Base-by-base conservation (phyloP, 352 stramenopile species). In the Halophytophthora polymorphica region DNA sequence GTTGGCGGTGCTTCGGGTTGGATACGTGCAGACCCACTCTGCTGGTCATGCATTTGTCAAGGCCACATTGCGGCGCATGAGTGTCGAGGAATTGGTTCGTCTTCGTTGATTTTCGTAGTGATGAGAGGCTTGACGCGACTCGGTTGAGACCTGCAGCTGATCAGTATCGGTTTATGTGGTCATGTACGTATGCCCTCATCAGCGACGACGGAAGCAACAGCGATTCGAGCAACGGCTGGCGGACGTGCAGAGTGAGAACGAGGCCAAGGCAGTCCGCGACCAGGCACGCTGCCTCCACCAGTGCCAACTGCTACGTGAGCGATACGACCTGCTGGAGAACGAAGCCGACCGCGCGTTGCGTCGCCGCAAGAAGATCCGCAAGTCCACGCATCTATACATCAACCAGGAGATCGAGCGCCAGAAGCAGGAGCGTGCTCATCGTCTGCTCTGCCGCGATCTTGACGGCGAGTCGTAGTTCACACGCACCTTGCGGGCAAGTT, bases 51-150 rank as follows among this genome's bases (percentile, higher is more conserved):
- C 45, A 2, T 70, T 88, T 11, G 70, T 86, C 6, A 55, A 55
- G 21, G 55, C 69, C 11, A 66, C 71, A 13, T 48, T 69, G 2
- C 44, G 38, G n/a, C 59, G 53, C 18, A 73, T 77, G 19, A 81
- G 71, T 28, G 72, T 86, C 29, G 69, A 84, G n/a, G 72, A 86
- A 23, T 46, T 86, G 41, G 77, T 86, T 63, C 28, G 66, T 58
- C 25, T 52, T 1, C 6, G 37, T 33, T 28, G 37, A 14, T 49
- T 25, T 5, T 18, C 50, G 8, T 47, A 25, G 7, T 33, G 33
- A 5, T 43, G 5, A 44, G 19, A 6, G 14, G 2, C 11, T 54
- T 28, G 6, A 13, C 14, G 1, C 14, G 11, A 31, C n/a, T 44
- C 6, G 4, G 12, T 50, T 45, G 23, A 18, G 31, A 31, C 22